A percentile compares a stretch with the other conserved stretches of the same genome.
These are phyloP conservation scores for Pelargonium cotyledonis DNA, from an alignment of 441 rosid species.

Conservation along the genomic window DNA sequence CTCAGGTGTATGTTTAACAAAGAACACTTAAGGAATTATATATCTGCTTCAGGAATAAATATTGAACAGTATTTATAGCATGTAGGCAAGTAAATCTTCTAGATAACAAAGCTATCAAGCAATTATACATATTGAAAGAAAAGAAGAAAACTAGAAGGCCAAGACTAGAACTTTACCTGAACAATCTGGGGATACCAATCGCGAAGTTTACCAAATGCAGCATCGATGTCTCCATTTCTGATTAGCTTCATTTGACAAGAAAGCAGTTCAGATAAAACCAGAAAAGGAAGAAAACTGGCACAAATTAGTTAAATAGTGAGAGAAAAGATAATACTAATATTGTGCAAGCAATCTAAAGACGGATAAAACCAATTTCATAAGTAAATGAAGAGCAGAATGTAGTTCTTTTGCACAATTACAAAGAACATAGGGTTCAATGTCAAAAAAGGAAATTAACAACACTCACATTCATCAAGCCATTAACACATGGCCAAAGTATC, in stretches of 20 bases:
- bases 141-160: background rate
- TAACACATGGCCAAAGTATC: background rate
- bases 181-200: slow-evolving; percentile 80
- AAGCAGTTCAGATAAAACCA: slow-evolving; percentile 19
- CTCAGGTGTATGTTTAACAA: background rate
- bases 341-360: background rate
- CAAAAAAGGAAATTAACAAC: background rate
- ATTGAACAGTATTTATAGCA: background rate
- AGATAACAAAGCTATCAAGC: background rate
- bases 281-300: background rate
- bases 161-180: slow-evolving; percentile 40
- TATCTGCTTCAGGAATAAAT: background rate
- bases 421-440: background rate
- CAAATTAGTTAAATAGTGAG: background rate
- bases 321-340: background rate
- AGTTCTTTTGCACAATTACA: background rate
- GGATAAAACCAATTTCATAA: background rate
- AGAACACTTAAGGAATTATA: background rate
- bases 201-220: slow-evolving; percentile 51
- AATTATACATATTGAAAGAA: background rate
- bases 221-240: slow-evolving; percentile 73
- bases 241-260: slow-evolving; percentile 49
- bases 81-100: slow-evolving; percentile 2
- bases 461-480: background rate
- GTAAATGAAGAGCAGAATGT: background rate